Evolutionary conservation across 495 filamentous ascomycete genomes (phyloP), one percentile per base, ranked within the genome.

Genomic region (Penicillium pancosmium): DNA sequence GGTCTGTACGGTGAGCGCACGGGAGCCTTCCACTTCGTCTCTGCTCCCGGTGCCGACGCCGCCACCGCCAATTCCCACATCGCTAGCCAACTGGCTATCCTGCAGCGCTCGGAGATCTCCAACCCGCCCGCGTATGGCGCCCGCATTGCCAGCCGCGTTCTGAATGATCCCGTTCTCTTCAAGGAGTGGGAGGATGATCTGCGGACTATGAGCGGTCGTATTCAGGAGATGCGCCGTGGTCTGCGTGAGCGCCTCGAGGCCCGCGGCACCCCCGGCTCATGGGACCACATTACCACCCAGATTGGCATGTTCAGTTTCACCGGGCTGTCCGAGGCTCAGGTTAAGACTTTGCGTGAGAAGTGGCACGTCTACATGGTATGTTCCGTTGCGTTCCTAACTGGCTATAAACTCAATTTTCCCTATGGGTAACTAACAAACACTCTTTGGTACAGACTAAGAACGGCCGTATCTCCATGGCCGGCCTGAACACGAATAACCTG

Each of bases 301-400:
- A 99, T 99, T 73, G 94, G 94, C 67, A 99, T 99, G 94, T 99
- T 99, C 78, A 93, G 89, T 69, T 99, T 95, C 72, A 99, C 94
- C 2, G 94, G 94, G 1, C 71, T 99, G 73, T 87, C 70, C 1
- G 93, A 97, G 80, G 68, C 80, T 50, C 94, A 99, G 74, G 94
- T 96, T n/a, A 65, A 84, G 73, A 84, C 86, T 73, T 69, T 99
- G 59, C 81, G 91, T 52, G 83, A 87, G 49, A 87, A 93, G 62
- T 88, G 80, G 65, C 95, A 98, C 69, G 82, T 99, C 38, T 99
- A 99, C 73, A 96, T 98, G 91, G 78, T 79, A 53, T 53, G 73
- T 65, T 59, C 57, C 57, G 8, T 53, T 15, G 23, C n/a, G 9
- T 52, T 46, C 35, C 36, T 9, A 18, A 5, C 31, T 34, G 16